A percentile compares a stretch with the other conserved stretches of the same genome.
phyloP scores from a whole-genome alignment of 495 filamentous ascomycete species.

The Hyaloscypha finlandica region DNA sequence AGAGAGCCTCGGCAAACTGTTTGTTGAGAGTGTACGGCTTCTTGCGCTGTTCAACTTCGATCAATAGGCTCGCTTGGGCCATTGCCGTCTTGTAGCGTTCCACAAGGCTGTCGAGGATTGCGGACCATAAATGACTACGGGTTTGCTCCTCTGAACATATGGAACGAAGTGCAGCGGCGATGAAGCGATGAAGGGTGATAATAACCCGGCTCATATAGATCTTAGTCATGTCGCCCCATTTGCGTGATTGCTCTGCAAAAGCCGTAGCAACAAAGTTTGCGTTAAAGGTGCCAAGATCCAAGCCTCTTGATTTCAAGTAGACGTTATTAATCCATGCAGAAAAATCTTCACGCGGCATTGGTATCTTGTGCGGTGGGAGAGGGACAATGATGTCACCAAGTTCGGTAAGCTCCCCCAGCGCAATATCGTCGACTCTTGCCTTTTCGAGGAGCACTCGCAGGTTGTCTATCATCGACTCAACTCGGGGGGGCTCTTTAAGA shows the following conservation, averaged over 20 bases:
- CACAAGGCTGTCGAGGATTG: conserved; percentile 25
- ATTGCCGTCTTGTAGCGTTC: conserved; percentile 25
- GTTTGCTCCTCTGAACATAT: conserved; percentile 23
- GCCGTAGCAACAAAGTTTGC: conserved; percentile 24
- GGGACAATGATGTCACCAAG: conserved; percentile 20
- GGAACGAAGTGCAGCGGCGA: conserved; percentile 17
- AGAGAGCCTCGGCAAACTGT: conserved; percentile 22
- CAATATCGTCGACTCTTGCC: conserved; percentile 17
- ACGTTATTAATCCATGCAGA: conserved; percentile 26
- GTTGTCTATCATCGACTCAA: conserved; percentile 23
- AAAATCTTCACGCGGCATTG: conserved; percentile 22
- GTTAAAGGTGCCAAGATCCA: conserved; percentile 35
- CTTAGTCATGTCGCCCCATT: conserved; percentile 27
- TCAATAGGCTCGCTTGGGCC: conserved; percentile 25
- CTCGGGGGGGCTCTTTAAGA: conserved; percentile 13
- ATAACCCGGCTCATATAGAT: conserved; percentile 29
- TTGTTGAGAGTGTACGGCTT: conserved; percentile 23
- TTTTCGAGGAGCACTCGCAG: conserved; percentile 24
- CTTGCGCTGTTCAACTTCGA: conserved; percentile 28
- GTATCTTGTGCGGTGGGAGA: conserved; percentile 16
- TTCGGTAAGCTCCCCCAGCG: conserved; percentile 19
- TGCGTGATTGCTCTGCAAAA: conserved; percentile 29
- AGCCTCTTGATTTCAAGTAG: conserved; percentile 31
- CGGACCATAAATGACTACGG: conserved; percentile 19
- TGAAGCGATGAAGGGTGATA: conserved; percentile 30